These are phyloP conservation scores for Sphagnum contortum DNA, from an alignment of 225 moss, liverwort and hornwort species.

Conservation along the genomic window DNA sequence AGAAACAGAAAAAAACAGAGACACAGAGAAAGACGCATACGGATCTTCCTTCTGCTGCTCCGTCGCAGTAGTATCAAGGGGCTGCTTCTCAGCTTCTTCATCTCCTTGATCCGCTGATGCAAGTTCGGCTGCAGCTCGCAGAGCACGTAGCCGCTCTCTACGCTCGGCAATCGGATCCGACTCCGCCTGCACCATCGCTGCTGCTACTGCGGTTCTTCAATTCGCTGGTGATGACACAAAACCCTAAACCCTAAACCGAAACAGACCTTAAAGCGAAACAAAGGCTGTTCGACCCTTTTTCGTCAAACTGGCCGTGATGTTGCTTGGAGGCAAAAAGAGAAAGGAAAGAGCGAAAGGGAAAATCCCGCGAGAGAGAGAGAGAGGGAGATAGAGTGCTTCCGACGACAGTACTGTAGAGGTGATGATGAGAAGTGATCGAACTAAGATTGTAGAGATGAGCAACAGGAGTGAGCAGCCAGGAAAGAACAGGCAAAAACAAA, in stretches of 20 bases:
- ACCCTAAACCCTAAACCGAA: too few species aligned
- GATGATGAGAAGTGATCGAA: slow-evolving; percentile 11
- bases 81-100: too few species aligned
- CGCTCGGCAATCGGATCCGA: slow-evolving; percentile 53
- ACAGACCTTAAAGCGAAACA: not conserved
- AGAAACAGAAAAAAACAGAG: too few species aligned
- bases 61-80: too few species aligned
- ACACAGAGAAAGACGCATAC: too few species aligned
- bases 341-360: slow-evolving; percentile 51
- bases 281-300: slow-evolving; percentile 1
- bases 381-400: too few species aligned
- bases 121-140: slow-evolving; percentile 70
- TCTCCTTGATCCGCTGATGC: slow-evolving; percentile 19
- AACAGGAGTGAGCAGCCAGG: slow-evolving; percentile 3
- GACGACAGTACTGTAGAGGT: slow-evolving; percentile 23
- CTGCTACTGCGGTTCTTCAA: too few species aligned
- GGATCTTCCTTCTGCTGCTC: too few species aligned
- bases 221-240: too few species aligned
- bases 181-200: slow-evolving; percentile 29
- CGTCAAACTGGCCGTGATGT: not conserved
- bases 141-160: slow-evolving; percentile 57
- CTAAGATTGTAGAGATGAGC: slow-evolving; percentile 3
- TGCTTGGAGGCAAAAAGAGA: slow-evolving; percentile 18
- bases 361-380: slow-evolving; percentile 5
- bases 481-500: too few species aligned